Evolutionary conservation across 305 asterid genomes (phyloP).

Genomic region (Ajuga reptans): DNA sequence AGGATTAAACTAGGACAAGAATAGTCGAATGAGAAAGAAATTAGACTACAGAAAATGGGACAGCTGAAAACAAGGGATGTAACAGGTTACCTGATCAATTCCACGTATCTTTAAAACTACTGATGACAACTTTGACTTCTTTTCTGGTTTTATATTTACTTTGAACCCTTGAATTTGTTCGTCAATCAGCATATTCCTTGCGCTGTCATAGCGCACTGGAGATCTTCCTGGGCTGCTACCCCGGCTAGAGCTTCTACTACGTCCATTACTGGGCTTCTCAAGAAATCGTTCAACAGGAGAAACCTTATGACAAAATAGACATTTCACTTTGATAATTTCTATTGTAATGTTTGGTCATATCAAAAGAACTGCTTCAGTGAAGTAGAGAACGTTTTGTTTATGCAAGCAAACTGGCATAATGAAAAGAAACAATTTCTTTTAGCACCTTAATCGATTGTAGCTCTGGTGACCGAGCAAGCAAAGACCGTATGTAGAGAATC

Average conservation of each 20-base stretch:
- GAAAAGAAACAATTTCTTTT: conserved; percentile 13
- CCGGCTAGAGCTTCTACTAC: conserved; percentile 95
- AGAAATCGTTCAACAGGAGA: conserved; percentile 86
- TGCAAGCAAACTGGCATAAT: conserved; percentile 19
- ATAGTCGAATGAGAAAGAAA: not conserved
- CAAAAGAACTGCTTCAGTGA: conserved; percentile 11
- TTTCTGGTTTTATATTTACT: conserved; percentile 90
- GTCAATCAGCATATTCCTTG: conserved; percentile 60
- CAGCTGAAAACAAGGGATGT: conserved; percentile 19
- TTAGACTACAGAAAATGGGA: not conserved
- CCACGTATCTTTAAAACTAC: conserved; percentile 98
- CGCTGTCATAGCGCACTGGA: conserved; percentile 64
- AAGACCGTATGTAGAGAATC: conserved; percentile 90
- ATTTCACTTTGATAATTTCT: too few species aligned
- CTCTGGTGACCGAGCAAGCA: conserved; percentile 98
- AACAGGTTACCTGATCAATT: conserved; percentile 77
- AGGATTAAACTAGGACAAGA: not conserved
- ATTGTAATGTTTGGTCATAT: not conserved
- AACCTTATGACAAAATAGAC: conserved; percentile 46
- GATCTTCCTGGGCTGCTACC: conserved; percentile 96
- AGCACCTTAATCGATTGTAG: conserved; percentile 94
- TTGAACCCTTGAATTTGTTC: conserved; percentile 79
- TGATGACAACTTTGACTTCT: conserved; percentile 90
- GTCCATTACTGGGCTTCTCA: conserved; percentile 82
- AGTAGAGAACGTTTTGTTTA: not conserved